phyloP scores from a whole-genome alignment of 495 filamentous ascomycete genomes.

The Penicillium lagena region DNA sequence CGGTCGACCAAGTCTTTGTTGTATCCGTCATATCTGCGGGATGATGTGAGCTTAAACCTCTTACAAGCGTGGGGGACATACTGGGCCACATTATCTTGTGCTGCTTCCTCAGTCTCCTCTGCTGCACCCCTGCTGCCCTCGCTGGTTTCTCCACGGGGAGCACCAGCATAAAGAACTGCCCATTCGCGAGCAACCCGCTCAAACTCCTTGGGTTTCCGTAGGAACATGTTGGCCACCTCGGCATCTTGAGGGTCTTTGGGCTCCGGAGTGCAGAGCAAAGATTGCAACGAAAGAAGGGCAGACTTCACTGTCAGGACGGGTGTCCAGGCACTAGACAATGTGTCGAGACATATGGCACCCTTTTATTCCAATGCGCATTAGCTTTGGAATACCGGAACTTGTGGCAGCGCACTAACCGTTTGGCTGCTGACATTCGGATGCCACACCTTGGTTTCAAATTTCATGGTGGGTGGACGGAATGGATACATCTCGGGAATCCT shows the following conservation, averaged over 20 bases:
- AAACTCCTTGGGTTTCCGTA: conserved; percentile 71
- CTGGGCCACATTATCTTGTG: conserved; percentile 40
- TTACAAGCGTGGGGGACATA: conserved; percentile 11
- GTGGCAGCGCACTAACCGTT: conserved; percentile 59
- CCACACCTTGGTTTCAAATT: conserved; percentile 93
- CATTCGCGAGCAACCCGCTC: conserved; percentile 81
- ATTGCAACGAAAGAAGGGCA: conserved; percentile 86
- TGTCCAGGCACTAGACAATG: conserved; percentile 82
- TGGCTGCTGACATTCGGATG: conserved; percentile 96
- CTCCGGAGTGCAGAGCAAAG: conserved; percentile 86
- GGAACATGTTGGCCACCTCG: conserved; percentile 88
- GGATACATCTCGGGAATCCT: conserved; percentile 85
- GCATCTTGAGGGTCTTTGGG: conserved; percentile 96
- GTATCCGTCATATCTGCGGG: conserved; percentile 76
- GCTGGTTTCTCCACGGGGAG: conserved; percentile 50
- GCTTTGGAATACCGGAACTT: not conserved
- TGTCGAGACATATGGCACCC: conserved; percentile 98
- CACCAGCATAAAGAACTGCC: conserved; percentile 78
- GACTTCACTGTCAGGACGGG: conserved; percentile 95
- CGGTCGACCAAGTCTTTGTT: conserved; percentile 78
- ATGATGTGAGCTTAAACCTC: not conserved
- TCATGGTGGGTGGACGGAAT: conserved; percentile 88
- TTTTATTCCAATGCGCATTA: conserved; percentile 20
- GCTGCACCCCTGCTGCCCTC: conserved; percentile 45
- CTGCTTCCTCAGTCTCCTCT: conserved; percentile 33